Conservation (phyloP, 768 basidiomycete species). For the Heimioporus sp. region DNA sequence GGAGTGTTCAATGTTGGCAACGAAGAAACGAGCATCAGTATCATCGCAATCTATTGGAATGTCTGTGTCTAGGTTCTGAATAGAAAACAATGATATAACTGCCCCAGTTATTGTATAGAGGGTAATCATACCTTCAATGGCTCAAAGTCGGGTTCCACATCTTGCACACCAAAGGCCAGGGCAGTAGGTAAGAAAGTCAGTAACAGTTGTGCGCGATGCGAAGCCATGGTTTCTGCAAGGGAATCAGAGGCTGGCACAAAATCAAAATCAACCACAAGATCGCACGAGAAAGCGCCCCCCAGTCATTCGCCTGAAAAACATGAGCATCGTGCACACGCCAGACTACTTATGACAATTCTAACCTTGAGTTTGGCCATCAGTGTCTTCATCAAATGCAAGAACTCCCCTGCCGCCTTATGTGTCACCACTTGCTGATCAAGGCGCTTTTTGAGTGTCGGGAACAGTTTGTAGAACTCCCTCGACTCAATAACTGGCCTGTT, state of each 20-base stretch:
- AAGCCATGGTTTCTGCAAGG: conserved; percentile 42
- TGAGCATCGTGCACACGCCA: not conserved
- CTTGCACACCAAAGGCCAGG: conserved; percentile 47
- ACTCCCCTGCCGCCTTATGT: conserved; percentile 49
- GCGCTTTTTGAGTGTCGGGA: conserved; percentile 42
- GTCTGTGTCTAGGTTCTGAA: conserved; percentile 56
- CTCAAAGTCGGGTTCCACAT: conserved; percentile 43
- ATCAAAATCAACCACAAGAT: not conserved
- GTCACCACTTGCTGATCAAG: conserved; percentile 49
- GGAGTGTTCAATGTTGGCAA: conserved; percentile 13
- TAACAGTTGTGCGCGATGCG: conserved; percentile 44
- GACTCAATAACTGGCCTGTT: conserved; percentile 58
- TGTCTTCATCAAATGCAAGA: conserved; percentile 55
- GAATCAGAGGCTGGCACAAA: not conserved
- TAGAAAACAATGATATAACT: not conserved
- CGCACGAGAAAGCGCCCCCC: conserved; percentile 60
- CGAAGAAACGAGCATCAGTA: conserved; percentile 36
- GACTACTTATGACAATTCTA: not conserved
- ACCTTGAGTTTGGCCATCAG: conserved; percentile 69
- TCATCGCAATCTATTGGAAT: conserved; percentile 36
- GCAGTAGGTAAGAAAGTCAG: conserved; percentile 43
- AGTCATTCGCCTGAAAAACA: conserved; percentile 51
- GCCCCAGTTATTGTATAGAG: not conserved
- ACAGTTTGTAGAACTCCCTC: conserved; percentile 52
- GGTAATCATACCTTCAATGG: conserved; percentile 44